A percentile compares a stretch with the other conserved stretches of the same genome.
Evolutionary conservation across 768 basidiomycete species (phyloP).

Genomic region (Rhodotorula toruloides): DNA sequence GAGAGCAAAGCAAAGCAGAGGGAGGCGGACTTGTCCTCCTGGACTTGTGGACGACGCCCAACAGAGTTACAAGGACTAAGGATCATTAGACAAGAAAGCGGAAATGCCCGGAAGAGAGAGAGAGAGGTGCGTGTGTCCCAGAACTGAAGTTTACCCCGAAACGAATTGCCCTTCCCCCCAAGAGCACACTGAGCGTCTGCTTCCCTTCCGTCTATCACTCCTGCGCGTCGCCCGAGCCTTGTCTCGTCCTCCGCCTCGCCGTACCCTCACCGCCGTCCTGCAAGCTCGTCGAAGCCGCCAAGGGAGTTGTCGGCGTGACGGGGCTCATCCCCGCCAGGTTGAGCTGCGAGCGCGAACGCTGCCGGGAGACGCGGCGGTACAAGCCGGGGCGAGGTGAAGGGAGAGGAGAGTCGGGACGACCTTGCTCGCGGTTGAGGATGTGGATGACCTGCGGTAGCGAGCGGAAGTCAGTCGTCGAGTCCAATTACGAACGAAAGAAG

Average conservation of each 20-base stretch:
- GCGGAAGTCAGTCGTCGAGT: not conserved
- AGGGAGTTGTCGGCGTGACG: not conserved
- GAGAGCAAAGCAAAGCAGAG: too few relatives aligned
- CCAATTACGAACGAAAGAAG: not conserved
- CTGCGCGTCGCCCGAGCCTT: not conserved
- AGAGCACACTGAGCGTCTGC: too few relatives aligned
- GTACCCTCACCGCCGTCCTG: not conserved
- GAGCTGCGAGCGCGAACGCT: slow-evolving; percentile 22
- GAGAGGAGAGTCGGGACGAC: slow-evolving; percentile 12
- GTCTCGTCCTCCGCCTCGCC: not conserved
- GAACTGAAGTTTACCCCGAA: too few relatives aligned
- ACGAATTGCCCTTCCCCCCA: too few relatives aligned
- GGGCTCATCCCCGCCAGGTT: slow-evolving; percentile 24
- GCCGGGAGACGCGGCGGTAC: slow-evolving; percentile 15
- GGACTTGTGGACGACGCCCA: too few relatives aligned
- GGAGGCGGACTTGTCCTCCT: too few relatives aligned
- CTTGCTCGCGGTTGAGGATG: slow-evolving; percentile 36
- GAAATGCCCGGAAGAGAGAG: not conserved
- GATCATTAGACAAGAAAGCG: not conserved
- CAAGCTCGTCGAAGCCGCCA: not conserved
- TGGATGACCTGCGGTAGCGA: slow-evolving; percentile 26
- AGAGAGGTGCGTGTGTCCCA: too few relatives aligned
- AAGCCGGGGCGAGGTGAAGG: not conserved
- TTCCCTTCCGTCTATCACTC: not conserved
- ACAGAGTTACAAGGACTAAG: too few relatives aligned